Evolutionary conservation across 2,329 filamentous ascomycete genomes (phyloP).

Genomic region (Periconia sp.): DNA sequence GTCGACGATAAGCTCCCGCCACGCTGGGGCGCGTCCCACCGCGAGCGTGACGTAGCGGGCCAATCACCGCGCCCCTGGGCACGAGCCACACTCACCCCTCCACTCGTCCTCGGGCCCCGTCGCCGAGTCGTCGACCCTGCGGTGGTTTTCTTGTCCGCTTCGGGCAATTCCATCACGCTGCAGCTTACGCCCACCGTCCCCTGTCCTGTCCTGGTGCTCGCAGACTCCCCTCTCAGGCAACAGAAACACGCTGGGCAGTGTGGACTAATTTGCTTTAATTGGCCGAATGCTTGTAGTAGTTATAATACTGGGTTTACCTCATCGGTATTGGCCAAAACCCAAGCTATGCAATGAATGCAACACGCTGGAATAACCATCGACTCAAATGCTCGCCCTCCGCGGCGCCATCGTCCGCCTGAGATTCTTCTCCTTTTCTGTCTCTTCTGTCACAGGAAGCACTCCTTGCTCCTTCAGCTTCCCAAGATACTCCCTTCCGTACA

Average conservation of each 20-base stretch:
- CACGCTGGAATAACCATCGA: background rate
- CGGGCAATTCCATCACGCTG: background rate
- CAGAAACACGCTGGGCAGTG: too few relatives aligned
- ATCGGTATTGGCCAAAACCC: background rate
- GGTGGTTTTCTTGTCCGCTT: background rate
- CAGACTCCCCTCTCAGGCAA: too few relatives aligned
- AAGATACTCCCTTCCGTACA: constrained; percentile 82
- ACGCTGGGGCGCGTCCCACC: background rate
- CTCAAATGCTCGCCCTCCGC: constrained; percentile 52
- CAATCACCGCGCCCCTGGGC: background rate
- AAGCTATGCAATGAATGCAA: background rate
- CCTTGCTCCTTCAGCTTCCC: constrained; percentile 79
- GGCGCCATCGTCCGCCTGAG: constrained; percentile 60
- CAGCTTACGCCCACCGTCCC: too few relatives aligned
- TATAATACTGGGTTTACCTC: too few relatives aligned
- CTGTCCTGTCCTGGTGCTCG: too few relatives aligned
- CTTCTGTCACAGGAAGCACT: constrained; percentile 65
- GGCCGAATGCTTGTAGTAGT: too few relatives aligned
- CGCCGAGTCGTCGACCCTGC: background rate
- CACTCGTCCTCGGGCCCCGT: background rate
- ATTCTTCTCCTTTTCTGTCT: constrained; percentile 58
- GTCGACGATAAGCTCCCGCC: background rate
- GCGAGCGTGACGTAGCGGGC: background rate
- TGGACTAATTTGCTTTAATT: too few relatives aligned
- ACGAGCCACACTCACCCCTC: background rate